Base-by-base conservation (phyloP, 371 early-diverging fungal genomes). In the Sporodiniella umbellata region DNA sequence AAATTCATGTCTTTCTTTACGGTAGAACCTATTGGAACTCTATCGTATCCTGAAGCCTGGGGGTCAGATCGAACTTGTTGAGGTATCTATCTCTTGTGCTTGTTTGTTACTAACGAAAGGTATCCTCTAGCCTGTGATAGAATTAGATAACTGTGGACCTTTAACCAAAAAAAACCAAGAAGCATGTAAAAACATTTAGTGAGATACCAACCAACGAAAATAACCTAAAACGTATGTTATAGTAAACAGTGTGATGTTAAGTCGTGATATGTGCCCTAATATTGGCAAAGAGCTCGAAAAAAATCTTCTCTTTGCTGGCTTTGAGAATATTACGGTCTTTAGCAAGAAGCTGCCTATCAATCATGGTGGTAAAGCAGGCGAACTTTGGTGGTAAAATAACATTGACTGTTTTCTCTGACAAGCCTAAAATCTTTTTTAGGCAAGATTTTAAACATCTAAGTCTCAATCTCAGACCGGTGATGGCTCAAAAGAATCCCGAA, bases 41-140 rank as follows among this genome's bases (percentile, higher is more conserved):
- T 53, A 52, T 33, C 56, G 70, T 5, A 60, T 71, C 1, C 35
- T 70, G 31, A 72, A 69, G 25, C 70, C 75, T 17, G 75, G 72
- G n/a, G 72, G 75, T 4, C 64, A 54, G 21, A 26, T 75, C 12
- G 70, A 75, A 23, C 43, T 71, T 11, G 63, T 56, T 17, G 75
- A 75, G 52, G 66, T 69, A 24, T 59, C 55, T 28, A 59, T n/a
- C n/a, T n/a, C n/a, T n/a, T n/a, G n/a, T n/a, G n/a, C n/a, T n/a
- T n/a, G 2, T 19, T 42, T 22, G n/a, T 33, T 24, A n/a, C 31
- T 23, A 22, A 2, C n/a, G 8, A 15, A 1, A 14, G 31, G 2
- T n/a, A n/a, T n/a, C n/a, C n/a, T n/a, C n/a, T 49, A 58, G 59
- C 45, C 54, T 39, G 40, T 44, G 19, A 4, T 58, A n/a, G 19